Evolutionary conservation across 2,329 filamentous ascomycete genomes (phyloP).

Genomic region (Colletotrichum orchidophilum): DNA sequence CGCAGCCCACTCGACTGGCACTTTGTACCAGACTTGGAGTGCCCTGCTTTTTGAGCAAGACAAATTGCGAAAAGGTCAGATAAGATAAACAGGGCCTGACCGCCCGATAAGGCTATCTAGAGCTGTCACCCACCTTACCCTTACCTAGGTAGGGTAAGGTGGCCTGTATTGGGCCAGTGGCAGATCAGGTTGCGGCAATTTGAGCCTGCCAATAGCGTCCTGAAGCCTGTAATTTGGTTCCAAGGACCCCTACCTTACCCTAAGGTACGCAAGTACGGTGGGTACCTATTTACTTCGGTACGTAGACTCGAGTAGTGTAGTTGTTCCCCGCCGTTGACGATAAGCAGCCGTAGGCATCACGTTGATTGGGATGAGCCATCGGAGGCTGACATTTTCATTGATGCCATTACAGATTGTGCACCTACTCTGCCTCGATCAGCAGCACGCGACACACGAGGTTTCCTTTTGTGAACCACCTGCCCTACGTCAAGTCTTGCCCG

Average conservation of each 20-base stretch:
- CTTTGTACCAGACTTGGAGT: not conserved
- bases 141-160: not conserved
- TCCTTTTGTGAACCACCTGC: not conserved
- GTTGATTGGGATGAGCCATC: too few relatives aligned
- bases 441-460: not conserved
- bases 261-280: not conserved
- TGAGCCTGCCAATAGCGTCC: not conserved
- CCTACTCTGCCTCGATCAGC: not conserved
- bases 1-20: not conserved
- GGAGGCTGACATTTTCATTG: not conserved
- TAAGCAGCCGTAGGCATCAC: not conserved
- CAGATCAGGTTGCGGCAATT: not conserved
- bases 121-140: too few relatives aligned
- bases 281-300: not conserved
- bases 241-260: not conserved
- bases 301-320: too few relatives aligned
- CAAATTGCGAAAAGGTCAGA: not conserved
- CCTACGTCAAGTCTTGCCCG: not conserved
- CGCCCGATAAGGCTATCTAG: not conserved
- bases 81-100: not conserved
- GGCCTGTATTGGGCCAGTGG: too few relatives aligned
- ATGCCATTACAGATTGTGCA: not conserved
- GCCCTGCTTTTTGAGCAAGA: not conserved
- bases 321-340: not conserved
- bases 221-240: not conserved